These are phyloP conservation scores for Exophiala xenobiotica DNA, from an alignment of 2,329 filamentous ascomycete species.

Conservation along the genomic window DNA sequence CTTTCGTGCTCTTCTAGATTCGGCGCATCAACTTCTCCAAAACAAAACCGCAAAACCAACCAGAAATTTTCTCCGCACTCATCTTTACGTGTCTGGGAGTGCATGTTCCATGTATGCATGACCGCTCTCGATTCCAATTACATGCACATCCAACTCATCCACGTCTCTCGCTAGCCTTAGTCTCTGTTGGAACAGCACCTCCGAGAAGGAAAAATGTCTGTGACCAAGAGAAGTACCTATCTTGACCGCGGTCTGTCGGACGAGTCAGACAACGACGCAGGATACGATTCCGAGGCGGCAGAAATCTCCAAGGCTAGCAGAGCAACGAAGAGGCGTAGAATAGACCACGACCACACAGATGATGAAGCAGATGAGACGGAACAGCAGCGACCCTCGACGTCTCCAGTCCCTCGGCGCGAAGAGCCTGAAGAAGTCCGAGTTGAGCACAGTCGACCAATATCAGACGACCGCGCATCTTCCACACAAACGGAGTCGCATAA, in stretches of 20 bases:
- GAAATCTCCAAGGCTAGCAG: slow-evolving; percentile 39
- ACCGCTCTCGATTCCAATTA: too few species aligned
- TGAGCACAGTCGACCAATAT: not conserved
- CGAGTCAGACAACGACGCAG: slow-evolving; percentile 40
- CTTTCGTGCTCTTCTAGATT: not conserved
- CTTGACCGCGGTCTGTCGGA: slow-evolving; percentile 37
- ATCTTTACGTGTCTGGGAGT: too few species aligned
- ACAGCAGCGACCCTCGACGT: slow-evolving; percentile 13
- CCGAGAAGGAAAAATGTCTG: slow-evolving; percentile 10
- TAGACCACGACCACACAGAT: slow-evolving; percentile 25
- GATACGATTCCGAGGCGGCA: slow-evolving; percentile 48
- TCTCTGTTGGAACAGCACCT: too few species aligned
- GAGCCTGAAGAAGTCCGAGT: not conserved
- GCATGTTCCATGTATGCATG: too few species aligned
- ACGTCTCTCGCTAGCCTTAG: too few species aligned
- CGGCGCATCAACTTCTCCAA: too few species aligned
- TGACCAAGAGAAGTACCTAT: slow-evolving; percentile 16
- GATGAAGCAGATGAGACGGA: slow-evolving; percentile 37
- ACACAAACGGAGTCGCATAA: slow-evolving; percentile 52
- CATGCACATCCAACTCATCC: too few species aligned
- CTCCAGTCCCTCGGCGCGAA: not conserved
- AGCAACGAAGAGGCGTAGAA: slow-evolving; percentile 26
- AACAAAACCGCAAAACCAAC: too few species aligned
- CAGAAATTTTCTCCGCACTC: slow-evolving; percentile 15
- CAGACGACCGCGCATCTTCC: not conserved